Evolutionary conservation across 768 basidiomycete species (phyloP).

Genomic region (Pisolithus albus): DNA sequence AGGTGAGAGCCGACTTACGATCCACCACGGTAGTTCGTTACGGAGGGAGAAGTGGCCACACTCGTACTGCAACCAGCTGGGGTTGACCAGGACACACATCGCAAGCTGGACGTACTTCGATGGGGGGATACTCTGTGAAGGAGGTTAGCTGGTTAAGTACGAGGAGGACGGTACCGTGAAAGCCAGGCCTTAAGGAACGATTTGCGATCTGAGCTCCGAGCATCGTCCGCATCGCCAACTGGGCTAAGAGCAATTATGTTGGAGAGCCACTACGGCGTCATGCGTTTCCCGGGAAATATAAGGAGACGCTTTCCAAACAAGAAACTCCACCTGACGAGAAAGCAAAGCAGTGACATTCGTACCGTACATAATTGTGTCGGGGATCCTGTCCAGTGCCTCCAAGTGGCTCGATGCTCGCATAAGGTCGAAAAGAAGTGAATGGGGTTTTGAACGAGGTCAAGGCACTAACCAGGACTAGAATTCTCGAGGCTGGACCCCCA

Average conservation of each 20-base stretch:
- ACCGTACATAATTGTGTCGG: too few relatives aligned
- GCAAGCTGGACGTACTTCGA: background rate
- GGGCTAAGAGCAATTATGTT: background rate
- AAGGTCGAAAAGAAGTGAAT: too few relatives aligned
- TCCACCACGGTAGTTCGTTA: constrained; percentile 5
- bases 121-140: background rate
- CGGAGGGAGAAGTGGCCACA: constrained; percentile 2
- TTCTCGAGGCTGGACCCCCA: too few relatives aligned
- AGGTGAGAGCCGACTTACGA: constrained; percentile 3
- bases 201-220: background rate
- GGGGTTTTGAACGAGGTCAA: too few relatives aligned
- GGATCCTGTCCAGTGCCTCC: too few relatives aligned
- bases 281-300: too few relatives aligned
- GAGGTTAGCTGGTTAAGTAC: background rate
- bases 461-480: too few relatives aligned
- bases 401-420: too few relatives aligned
- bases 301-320: too few relatives aligned
- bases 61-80: constrained; percentile 6
- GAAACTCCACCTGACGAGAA: too few relatives aligned
- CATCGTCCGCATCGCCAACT: background rate
- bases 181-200: background rate
- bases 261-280: too few relatives aligned
- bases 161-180: background rate
- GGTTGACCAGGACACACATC: constrained; percentile 4
- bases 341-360: too few relatives aligned